Percentiles rank a stretch among this genome's conserved stretches.
Evolutionary conservation across 2,329 filamentous ascomycete species (phyloP).

Genomic region (Pseudofabraea citricarpa): DNA sequence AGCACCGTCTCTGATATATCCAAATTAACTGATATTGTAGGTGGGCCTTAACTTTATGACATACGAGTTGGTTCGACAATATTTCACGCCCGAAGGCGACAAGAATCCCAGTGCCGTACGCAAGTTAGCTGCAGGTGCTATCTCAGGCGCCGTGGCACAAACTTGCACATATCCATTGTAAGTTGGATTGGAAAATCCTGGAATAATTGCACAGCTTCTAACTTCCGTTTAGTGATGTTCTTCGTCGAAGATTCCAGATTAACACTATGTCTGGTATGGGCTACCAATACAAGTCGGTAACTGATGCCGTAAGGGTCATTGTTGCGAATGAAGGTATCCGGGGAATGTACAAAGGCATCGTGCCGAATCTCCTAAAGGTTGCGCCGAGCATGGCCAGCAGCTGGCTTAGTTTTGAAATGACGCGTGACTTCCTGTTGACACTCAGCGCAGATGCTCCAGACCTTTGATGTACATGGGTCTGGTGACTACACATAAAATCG

Average conservation of each 20-base stretch:
- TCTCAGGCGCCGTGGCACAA: constrained; percentile 94
- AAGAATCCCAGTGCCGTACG: constrained; percentile 73
- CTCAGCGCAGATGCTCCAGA: too few species aligned
- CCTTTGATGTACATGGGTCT: too few species aligned
- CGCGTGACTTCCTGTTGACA: constrained; percentile 75
- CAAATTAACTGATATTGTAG: constrained; percentile 36
- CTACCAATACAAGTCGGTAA: constrained; percentile 86
- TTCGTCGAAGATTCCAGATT: constrained; percentile 92
- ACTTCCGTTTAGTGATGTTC: constrained; percentile 71
- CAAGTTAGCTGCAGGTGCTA: constrained; percentile 83
- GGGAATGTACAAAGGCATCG: constrained; percentile 93
- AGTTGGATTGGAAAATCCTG: constrained; percentile 33
- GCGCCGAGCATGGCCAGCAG: constrained; percentile 98
- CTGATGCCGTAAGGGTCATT: constrained; percentile 79
- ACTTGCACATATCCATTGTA: constrained; percentile 98
- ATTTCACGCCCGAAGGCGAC: constrained; percentile 83
- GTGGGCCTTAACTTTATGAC: constrained; percentile 98
- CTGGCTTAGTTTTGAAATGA: constrained; percentile 96
- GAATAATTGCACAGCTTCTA: too few species aligned
- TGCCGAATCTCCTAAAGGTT: constrained; percentile 93
- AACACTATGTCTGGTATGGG: constrained; percentile 99
- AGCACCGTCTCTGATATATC: constrained; percentile 5
- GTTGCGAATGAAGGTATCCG: constrained; percentile 75
- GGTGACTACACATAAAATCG: too few species aligned
- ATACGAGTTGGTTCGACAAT: constrained; percentile 82